Evolutionary conservation across 108 stramenopile species (phyloP).

Genomic region (Skeletonema grethae): DNA sequence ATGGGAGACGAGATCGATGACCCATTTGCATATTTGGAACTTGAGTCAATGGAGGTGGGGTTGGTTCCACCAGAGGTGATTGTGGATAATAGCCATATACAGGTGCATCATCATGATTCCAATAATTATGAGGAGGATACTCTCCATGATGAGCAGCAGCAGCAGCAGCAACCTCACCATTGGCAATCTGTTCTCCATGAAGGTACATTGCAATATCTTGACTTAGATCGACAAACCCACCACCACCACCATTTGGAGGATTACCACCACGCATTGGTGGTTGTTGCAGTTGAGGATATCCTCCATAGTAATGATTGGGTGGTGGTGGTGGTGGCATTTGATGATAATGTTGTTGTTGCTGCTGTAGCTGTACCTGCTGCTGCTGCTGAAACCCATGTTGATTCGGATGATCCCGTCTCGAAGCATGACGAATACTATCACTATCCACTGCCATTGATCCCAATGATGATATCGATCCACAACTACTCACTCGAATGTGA

Average conservation of each 20-base stretch:
- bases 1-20: constrained; percentile 21
- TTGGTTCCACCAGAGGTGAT: constrained; percentile 18
- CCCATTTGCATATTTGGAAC: constrained; percentile 25
- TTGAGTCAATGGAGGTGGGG: constrained; percentile 18
- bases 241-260: not conserved
- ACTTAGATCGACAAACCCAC: not conserved
- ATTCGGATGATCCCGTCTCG: not conserved
- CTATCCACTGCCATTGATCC: constrained; percentile 35
- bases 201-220: constrained; percentile 38
- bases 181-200: constrained; percentile 35
- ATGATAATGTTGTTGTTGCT: constrained; percentile 8
- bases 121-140: constrained; percentile 5
- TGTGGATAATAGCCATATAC: constrained; percentile 17
- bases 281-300: not conserved
- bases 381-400: not conserved
- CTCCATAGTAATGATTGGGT: not conserved
- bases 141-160: not conserved
- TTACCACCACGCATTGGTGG: not conserved
- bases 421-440: constrained; percentile 12
- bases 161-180: constrained; percentile 3
- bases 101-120: not conserved
- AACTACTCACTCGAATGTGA: constrained; percentile 35
- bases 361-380: constrained; percentile 1
- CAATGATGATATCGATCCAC: constrained; percentile 39
- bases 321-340: constrained; percentile 6